Evolutionary conservation across 768 basidiomycete genomes (phyloP).

Genomic region (Hygrophorus pudorinus): DNA sequence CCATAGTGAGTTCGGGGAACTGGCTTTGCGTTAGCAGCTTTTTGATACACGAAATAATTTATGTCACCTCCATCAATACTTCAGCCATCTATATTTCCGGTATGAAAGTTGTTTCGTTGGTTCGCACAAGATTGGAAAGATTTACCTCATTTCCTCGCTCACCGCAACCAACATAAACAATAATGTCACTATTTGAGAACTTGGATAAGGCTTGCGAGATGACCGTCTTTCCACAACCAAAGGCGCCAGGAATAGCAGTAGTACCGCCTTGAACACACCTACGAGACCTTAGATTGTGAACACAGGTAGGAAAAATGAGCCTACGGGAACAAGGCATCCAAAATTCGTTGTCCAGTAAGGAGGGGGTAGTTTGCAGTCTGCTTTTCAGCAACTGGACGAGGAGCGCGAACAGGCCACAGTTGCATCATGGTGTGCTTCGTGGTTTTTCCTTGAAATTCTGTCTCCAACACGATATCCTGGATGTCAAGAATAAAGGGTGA

Average conservation of each 20-base stretch:
- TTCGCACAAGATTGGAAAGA: not conserved
- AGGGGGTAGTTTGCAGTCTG: slow-evolving; percentile 87
- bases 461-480: slow-evolving; percentile 92
- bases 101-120: not conserved
- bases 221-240: slow-evolving; percentile 98
- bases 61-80: slow-evolving; percentile 88
- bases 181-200: slow-evolving; percentile 98
- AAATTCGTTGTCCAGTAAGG: slow-evolving; percentile 91
- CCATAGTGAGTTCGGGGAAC: slow-evolving; percentile 92
- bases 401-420: slow-evolving; percentile 97
- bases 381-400: slow-evolving; percentile 93
- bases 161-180: slow-evolving; percentile 98
- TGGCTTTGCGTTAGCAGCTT: slow-evolving; percentile 13
- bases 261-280: slow-evolving; percentile 96
- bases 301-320: slow-evolving; percentile 18
- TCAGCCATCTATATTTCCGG: slow-evolving; percentile 66
- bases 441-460: slow-evolving; percentile 92
- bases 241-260: slow-evolving; percentile 96
- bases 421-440: slow-evolving; percentile 96
- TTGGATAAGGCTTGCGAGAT: slow-evolving; percentile 98
- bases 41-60: slow-evolving; percentile 1
- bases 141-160: slow-evolving; percentile 92
- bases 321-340: slow-evolving; percentile 94
- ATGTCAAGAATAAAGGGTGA: slow-evolving; percentile 1
- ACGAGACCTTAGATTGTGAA: slow-evolving; percentile 1